These are phyloP conservation scores for Nosema muscidifuracis DNA, from an alignment of 371 early-diverging fungal species.

Conservation along the genomic window DNA sequence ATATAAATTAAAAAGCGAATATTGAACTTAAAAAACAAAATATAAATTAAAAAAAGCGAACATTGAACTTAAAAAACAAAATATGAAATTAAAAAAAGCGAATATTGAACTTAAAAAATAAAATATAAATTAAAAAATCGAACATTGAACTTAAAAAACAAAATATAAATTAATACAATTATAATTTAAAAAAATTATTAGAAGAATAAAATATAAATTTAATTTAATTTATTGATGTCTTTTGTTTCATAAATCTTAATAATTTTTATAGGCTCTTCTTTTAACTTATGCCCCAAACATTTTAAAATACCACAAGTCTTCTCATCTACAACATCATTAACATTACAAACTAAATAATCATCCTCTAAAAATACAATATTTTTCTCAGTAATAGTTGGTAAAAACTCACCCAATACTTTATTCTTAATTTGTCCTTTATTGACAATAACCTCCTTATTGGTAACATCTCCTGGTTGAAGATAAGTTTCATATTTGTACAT, in stretches of 20 bases:
- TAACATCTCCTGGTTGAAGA: constrained; percentile 13
- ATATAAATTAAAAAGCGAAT: too few relatives aligned
- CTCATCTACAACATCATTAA: constrained; percentile 5
- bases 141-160: too few relatives aligned
- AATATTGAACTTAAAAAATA: too few relatives aligned
- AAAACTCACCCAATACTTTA: constrained; percentile 19
- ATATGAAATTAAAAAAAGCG: too few relatives aligned
- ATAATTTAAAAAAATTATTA: too few relatives aligned
- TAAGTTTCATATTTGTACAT: constrained; percentile 20
- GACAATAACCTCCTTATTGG: background rate
- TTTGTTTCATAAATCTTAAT: background rate
- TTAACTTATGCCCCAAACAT: constrained; percentile 17
- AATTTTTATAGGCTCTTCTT: constrained; percentile 6
- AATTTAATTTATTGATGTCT: background rate
- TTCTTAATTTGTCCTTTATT: constrained; percentile 13
- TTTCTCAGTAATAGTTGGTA: constrained; percentile 22
- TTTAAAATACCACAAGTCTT: constrained; percentile 19
- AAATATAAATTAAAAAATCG: too few relatives aligned
- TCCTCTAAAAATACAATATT: constrained; percentile 10
- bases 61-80: too few relatives aligned
- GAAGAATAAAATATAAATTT: too few relatives aligned
- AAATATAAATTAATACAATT: too few relatives aligned
- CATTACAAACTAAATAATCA: constrained; percentile 31
- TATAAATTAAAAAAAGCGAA: too few relatives aligned
- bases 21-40: too few relatives aligned